A percentile compares a stretch with the other conserved stretches of the same genome.
Evolutionary conservation across 78 protist genomes (phyloP).

Genomic region (Emiliania huxleyi): DNA sequence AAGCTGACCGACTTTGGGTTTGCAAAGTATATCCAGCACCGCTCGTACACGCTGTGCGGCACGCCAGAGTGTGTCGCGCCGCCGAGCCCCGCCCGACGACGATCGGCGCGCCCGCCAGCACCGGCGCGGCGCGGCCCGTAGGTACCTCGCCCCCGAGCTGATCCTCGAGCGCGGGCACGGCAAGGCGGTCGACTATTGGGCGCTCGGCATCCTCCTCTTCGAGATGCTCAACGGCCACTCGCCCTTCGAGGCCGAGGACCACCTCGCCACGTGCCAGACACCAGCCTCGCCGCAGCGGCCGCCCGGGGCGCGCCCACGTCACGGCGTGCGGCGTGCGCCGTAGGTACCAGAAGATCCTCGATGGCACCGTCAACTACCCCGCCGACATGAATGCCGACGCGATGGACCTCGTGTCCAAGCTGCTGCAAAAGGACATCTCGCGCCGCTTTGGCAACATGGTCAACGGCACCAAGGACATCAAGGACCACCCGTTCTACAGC

Average conservation of each 20-base stretch:
- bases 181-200: conserved; percentile 60
- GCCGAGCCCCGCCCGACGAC: no score
- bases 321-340: no score
- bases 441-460: conserved; percentile 33
- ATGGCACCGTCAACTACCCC: neutral
- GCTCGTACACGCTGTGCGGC: conserved; percentile 34
- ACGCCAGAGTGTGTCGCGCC: no score
- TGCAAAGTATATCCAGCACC: conserved; percentile 39
- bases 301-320: no score
- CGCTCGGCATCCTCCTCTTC: conserved; percentile 46
- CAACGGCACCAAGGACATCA: conserved; percentile 36
- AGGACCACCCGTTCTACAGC: conserved; percentile 20
- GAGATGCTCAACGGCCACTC: conserved; percentile 49
- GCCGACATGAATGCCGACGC: neutral
- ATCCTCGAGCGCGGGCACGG: conserved; percentile 35
- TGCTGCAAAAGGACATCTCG: neutral
- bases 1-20: conserved; percentile 78
- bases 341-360: conserved; percentile 20
- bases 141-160: conserved; percentile 54
- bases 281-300: no score
- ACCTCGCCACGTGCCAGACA: neutral
- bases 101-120: no score
- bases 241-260: conserved; percentile 42
- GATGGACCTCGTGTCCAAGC: neutral
- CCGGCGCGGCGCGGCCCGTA: no score